A percentile compares a stretch with the other conserved stretches of the same genome.
phyloP scores from a whole-genome alignment of 441 rosid genomes.

The Gossypium schwendimanii region DNA sequence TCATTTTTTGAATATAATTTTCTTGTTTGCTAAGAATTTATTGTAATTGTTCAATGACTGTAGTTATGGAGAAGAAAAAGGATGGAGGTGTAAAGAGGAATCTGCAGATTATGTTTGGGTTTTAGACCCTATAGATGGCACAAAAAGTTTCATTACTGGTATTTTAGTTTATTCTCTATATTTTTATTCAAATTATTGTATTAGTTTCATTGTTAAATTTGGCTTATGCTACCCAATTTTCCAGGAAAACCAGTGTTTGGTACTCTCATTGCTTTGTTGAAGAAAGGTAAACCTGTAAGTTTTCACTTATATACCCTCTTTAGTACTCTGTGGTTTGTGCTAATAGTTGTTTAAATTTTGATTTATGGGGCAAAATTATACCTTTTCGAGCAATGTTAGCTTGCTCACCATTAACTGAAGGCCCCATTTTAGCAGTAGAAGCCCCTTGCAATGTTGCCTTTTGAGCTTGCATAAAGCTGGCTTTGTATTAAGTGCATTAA shows the following conservation, averaged over 20 bases:
- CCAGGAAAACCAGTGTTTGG: slow-evolving; percentile 96
- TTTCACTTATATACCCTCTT: background rate
- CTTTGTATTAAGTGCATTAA: background rate
- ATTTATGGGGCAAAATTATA: background rate
- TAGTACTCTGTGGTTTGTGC: background rate
- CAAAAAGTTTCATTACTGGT: slow-evolving; percentile 97
- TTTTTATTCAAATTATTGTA: background rate
- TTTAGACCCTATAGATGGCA: slow-evolving; percentile 93
- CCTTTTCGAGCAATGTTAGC: background rate
- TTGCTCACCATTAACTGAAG: background rate
- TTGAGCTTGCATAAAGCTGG: background rate
- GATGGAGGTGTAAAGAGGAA: slow-evolving; percentile 79
- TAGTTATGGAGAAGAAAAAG: slow-evolving; percentile 94
- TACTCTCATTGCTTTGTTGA: slow-evolving; percentile 78
- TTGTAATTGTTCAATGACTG: slow-evolving; percentile 19
- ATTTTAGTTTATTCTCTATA: background rate
- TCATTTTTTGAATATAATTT: slow-evolving; percentile 3
- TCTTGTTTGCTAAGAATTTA: slow-evolving; percentile 8
- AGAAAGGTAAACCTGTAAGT: slow-evolving; percentile 81
- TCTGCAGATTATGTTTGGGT: slow-evolving; percentile 93
- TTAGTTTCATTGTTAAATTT: background rate
- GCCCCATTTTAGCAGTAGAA: background rate
- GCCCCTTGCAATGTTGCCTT: background rate
- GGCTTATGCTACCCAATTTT: slow-evolving; percentile 18
- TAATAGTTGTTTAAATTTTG: background rate